Evolutionary conservation across 2,329 filamentous ascomycete species (phyloP), one percentile per base, ranked within the genome.

Genomic region (Verticillium albo-atrum): DNA sequence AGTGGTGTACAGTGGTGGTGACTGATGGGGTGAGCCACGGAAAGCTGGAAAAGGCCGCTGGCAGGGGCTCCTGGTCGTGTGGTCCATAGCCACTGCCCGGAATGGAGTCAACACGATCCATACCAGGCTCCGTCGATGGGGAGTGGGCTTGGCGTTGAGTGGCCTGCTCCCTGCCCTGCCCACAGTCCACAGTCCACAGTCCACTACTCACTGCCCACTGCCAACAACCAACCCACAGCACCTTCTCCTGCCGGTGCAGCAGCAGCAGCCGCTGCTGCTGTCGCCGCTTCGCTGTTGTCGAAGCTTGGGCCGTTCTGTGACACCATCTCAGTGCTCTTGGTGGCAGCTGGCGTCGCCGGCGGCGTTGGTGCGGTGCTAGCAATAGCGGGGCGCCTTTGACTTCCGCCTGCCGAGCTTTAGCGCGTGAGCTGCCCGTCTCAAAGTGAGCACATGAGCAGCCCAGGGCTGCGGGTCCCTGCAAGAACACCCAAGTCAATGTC

Each of bases 401-500:
- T 73, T 72, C 67, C 67, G 68, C 69, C 70, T 71, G 72, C 72
- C 73, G 74, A 71, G 68, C 70, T 61, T 72, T 77, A 74, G 74
- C 72, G 74, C 70, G 68, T 67, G 55, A 57, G 66, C 65, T 69
- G 68, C 67, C 68, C 71, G 74, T 76, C 74, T 77, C 71, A 70
- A 71, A 75, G 72, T 73, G 75, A 70, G 72, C 77, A 79, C 77
- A 79, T 79, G 77, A 79, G 74, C 75, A 71, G 73, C 74, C 74
- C 70, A 76, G 72, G 64, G 63, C 66, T 75, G 73, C 70, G 73
- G 74, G 69, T 74, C 71, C 67, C 59, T 47, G 42, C 42, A 47
- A 47, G 42, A 25, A 47, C 42, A 47, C 42, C 42, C 42, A 60
- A 58, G 26, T 59, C 58, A 60, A 17, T 58, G 57, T 23, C 47